These are phyloP conservation scores for Melaleuca quinquenervia DNA, from an alignment of 345 rosid genomes.

Conservation along the genomic window DNA sequence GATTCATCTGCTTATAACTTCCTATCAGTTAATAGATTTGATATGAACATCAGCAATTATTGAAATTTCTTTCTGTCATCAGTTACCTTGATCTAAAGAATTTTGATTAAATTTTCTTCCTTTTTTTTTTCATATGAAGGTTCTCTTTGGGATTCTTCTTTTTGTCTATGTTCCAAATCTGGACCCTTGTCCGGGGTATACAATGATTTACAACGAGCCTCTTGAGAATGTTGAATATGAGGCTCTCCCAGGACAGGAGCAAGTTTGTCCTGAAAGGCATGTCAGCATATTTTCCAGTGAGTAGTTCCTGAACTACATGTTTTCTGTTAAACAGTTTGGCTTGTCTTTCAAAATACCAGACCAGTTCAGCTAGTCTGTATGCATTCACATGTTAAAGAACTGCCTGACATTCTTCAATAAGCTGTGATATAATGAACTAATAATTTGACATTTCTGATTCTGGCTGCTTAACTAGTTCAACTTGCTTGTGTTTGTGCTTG, in stretches of 20 bases:
- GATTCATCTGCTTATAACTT: neutral
- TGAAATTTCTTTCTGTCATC: neutral
- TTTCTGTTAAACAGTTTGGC: neutral
- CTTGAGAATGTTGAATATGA: constrained; percentile 53
- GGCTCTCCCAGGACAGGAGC: constrained; percentile 65
- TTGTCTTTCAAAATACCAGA: neutral
- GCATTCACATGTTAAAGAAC: neutral
- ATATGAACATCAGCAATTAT: neutral
- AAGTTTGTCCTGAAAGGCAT: constrained; percentile 70
- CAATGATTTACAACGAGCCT: constrained; percentile 26
- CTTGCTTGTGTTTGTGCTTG: neutral
- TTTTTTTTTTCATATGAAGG: constrained; percentile 22
- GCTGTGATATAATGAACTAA: neutral
- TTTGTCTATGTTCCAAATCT: constrained; percentile 58
- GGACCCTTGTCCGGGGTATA: constrained; percentile 67
- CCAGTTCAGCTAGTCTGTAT: neutral
- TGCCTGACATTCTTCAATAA: neutral
- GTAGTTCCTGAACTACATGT: neutral
- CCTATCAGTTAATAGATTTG: neutral
- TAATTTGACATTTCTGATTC: neutral
- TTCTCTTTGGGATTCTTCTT: constrained; percentile 64
- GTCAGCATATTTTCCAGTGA: constrained; percentile 72
- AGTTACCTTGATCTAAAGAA: neutral
- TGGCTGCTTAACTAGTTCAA: neutral
- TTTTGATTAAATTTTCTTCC: neutral